Percentiles rank a stretch among this genome's conserved stretches.
phyloP scores from a whole-genome alignment of 2,329 filamentous ascomycete genomes.

The Verticillium albo-atrum region DNA sequence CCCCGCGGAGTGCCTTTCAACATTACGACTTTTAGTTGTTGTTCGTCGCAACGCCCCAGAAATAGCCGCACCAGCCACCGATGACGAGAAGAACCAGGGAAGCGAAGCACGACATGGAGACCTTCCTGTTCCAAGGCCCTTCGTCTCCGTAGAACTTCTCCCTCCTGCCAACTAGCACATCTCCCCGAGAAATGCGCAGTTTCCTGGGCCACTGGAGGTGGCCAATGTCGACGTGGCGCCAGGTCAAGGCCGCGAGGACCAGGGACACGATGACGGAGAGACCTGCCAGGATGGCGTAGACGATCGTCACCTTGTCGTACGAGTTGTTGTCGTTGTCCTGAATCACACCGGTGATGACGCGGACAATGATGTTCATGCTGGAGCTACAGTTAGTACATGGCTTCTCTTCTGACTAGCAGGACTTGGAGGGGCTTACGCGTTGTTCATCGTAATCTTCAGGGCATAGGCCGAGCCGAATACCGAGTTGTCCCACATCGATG shows the following conservation, averaged over 20 bases:
- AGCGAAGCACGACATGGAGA: slow-evolving; percentile 38
- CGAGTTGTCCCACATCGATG: slow-evolving; percentile 54
- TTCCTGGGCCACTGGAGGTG: slow-evolving; percentile 55
- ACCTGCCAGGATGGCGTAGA: slow-evolving; percentile 51
- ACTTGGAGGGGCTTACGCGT: too few relatives aligned
- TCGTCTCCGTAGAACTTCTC: slow-evolving; percentile 25
- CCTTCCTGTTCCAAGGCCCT: slow-evolving; percentile 29
- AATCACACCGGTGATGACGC: slow-evolving; percentile 52
- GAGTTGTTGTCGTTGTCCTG: slow-evolving; percentile 54
- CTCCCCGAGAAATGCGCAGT: slow-evolving; percentile 39
- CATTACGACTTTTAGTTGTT: slow-evolving; percentile 26
- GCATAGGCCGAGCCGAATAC: slow-evolving; percentile 58
- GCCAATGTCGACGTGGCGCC: slow-evolving; percentile 14
- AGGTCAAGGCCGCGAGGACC: slow-evolving; percentile 24
- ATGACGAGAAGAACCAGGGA: slow-evolving; percentile 39
- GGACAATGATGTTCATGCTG: slow-evolving; percentile 56
- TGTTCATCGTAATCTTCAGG: slow-evolving; percentile 58
- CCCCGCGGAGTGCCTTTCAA: too few relatives aligned
- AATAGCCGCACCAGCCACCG: slow-evolving; percentile 52
- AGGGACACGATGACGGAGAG: slow-evolving; percentile 40
- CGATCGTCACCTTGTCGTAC: slow-evolving; percentile 49
- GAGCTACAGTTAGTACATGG: neutral
- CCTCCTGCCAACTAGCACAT: slow-evolving; percentile 7
- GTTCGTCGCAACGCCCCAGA: slow-evolving; percentile 55
- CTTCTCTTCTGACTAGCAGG: neutral